A percentile compares a stretch with the other conserved stretches of the same genome.
phyloP scores from a whole-genome alignment of 1,284 basidiomycete species.

The Cerioporus squamosus region DNA sequence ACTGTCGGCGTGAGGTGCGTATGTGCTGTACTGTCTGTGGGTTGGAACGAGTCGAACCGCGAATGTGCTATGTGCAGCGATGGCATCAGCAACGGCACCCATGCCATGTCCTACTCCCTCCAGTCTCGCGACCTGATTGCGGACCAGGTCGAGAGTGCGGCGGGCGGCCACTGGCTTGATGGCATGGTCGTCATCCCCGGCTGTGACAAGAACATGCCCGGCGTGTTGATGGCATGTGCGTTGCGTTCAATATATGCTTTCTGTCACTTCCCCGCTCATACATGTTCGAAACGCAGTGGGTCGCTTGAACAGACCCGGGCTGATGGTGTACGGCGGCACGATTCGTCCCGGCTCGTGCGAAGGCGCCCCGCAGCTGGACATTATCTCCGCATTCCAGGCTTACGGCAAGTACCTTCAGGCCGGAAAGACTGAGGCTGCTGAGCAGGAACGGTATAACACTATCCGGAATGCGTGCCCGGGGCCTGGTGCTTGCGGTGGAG shows the following conservation, averaged over 20 bases:
- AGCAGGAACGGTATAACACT: slow-evolving; percentile 81
- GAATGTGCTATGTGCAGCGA: slow-evolving; percentile 51
- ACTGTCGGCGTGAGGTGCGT: slow-evolving; percentile 83
- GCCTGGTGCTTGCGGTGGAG: slow-evolving; percentile 94
- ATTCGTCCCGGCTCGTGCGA: slow-evolving; percentile 91
- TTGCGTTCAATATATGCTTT: slow-evolving; percentile 33
- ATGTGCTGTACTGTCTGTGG: too few species aligned
- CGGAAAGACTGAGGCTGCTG: slow-evolving; percentile 83
- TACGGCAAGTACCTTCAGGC: slow-evolving; percentile 94
- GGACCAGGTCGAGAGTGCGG: slow-evolving; percentile 94
- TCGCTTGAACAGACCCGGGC: slow-evolving; percentile 89
- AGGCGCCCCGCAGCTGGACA: slow-evolving; percentile 81
- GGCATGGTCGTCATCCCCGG: slow-evolving; percentile 96
- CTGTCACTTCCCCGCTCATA: slow-evolving; percentile 4
- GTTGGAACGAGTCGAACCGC: neutral
- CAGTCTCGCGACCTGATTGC: slow-evolving; percentile 97
- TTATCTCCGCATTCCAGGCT: slow-evolving; percentile 94
- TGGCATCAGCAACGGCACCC: slow-evolving; percentile 96
- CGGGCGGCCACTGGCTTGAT: slow-evolving; percentile 98
- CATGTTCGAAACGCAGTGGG: slow-evolving; percentile 59
- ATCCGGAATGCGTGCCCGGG: slow-evolving; percentile 94
- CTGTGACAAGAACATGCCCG: slow-evolving; percentile 99
- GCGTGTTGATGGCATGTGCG: slow-evolving; percentile 91
- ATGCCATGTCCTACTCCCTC: slow-evolving; percentile 92
- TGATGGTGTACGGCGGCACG: slow-evolving; percentile 98